Conservation (phyloP, 805 yeast species). For the Isabelozyma heimii region DNA sequence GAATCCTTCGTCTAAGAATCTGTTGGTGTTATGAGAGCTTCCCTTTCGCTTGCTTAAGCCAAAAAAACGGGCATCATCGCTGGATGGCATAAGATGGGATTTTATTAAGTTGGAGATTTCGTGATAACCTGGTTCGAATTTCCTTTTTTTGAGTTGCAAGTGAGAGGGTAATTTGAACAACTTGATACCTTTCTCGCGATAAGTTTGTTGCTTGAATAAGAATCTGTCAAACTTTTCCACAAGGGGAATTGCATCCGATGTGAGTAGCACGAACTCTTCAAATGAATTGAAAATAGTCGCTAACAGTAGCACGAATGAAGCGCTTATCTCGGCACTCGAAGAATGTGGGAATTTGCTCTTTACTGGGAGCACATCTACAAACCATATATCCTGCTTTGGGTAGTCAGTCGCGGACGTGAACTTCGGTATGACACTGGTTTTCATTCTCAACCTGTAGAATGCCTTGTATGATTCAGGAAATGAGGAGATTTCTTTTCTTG, state of each 20-base stretch:
- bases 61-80: constrained; percentile 16
- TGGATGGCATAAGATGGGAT: constrained; percentile 15
- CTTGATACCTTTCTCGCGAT: constrained; percentile 18
- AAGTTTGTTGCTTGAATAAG: constrained; percentile 17
- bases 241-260: constrained; percentile 26
- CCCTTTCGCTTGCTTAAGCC: constrained; percentile 9
- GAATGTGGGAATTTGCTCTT: constrained; percentile 13
- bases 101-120: constrained; percentile 25
- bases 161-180: constrained; percentile 28
- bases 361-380: constrained; percentile 20
- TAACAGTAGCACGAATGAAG: constrained; percentile 13
- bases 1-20: constrained; percentile 20
- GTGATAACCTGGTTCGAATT: constrained; percentile 24
- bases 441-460: background rate
- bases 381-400: constrained; percentile 24
- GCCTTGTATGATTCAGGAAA: constrained; percentile 10
- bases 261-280: constrained; percentile 25
- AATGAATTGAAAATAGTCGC: constrained; percentile 32
- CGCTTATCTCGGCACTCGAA: constrained; percentile 4
- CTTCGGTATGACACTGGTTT: background rate
- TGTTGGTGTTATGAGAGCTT: constrained; percentile 2
- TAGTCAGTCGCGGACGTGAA: constrained; percentile 5
- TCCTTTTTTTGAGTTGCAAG: constrained; percentile 12
- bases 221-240: constrained; percentile 8
- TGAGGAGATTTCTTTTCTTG: constrained; percentile 12